Base-by-base conservation (phyloP, 139 green algal genomes). In the Auxenochlorella pyrenoidosa region DNA sequence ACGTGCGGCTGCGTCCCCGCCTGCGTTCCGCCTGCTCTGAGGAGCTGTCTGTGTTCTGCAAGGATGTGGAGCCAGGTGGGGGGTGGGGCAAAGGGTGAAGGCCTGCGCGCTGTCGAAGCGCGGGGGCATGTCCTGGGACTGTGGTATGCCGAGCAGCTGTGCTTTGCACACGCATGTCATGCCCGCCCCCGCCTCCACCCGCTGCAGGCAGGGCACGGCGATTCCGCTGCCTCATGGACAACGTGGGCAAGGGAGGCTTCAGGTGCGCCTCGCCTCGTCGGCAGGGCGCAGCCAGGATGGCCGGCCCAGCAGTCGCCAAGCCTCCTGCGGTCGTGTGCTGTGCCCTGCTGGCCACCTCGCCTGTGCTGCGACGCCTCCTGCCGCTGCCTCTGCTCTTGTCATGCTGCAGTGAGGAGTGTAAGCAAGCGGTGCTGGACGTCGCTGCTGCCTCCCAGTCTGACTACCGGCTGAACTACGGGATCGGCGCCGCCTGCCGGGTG, bases 401-500 rank as follows among this genome's bases (percentile, higher is more conserved):
- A 24, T 63, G 13, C 54, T 24, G 54, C 44, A 68, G 66, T 2
- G 76, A 87, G 5, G 68, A 41, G 0, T 98, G 95, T 91, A 87
- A 85, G 41, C 76, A 79, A n/a, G 77, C 96, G 78, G 82, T 97
- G 43, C 54, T 82, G 38, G 38, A 70, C 63, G 85, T 92, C 21
- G 86, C 93, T 79, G 82, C 90, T 3, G 90, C 89, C 87, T 82
- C 93, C 91, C 90, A 94, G 90, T 6, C 93, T 8, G 88, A 97
- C 90, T 98, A 93, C 89, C 92, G 92, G 47, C 88, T 97, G 44
- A 94, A 98, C 89, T 94, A 93, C n/a, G 92, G 91, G 4, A 88
- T 98, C 32, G 87, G 92, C n/a, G 89, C 92, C 18, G 86, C 90
- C 5, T 98, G 95, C 92, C 75, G 58, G 75, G 75, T 81, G 43